phyloP scores from a whole-genome alignment of 2,329 filamentous ascomycete genomes.

The Venturia aucupariae region DNA sequence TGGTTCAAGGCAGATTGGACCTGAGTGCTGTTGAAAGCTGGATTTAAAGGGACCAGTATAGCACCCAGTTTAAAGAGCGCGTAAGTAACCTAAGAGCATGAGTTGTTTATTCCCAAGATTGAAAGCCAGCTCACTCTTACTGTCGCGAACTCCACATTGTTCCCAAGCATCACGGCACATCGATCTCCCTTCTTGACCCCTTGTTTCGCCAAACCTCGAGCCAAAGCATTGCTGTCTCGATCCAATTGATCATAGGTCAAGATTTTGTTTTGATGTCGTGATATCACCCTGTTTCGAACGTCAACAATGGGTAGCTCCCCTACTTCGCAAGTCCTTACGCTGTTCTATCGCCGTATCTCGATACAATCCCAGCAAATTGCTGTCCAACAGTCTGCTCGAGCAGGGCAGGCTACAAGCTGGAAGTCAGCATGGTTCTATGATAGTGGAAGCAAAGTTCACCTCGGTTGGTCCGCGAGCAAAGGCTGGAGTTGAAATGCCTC shows the following conservation, averaged over 20 bases:
- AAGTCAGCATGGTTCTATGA: neutral
- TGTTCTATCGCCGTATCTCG: constrained; percentile 52
- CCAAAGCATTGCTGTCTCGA: constrained; percentile 63
- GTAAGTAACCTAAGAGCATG: constrained; percentile 50
- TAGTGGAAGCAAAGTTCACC: neutral
- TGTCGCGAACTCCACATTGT: constrained; percentile 72
- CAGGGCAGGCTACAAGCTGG: constrained; percentile 48
- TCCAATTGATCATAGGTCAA: constrained; percentile 73
- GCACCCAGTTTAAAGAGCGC: constrained; percentile 92
- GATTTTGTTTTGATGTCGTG: constrained; percentile 50
- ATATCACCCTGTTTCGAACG: constrained; percentile 40
- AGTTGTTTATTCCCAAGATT: neutral
- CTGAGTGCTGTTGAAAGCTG: constrained; percentile 73
- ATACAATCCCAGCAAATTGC: constrained; percentile 60
- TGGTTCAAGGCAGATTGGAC: constrained; percentile 70
- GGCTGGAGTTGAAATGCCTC: constrained; percentile 3
- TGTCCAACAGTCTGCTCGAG: constrained; percentile 60
- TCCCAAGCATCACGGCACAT: constrained; percentile 79
- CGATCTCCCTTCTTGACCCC: constrained; percentile 76
- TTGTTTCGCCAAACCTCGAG: constrained; percentile 56
- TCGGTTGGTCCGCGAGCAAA: constrained; percentile 3
- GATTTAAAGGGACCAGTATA: constrained; percentile 86
- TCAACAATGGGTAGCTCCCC: neutral
- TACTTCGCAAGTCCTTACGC: constrained; percentile 36
- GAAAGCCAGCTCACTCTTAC: constrained; percentile 34